Evolutionary conservation across 768 basidiomycete species (phyloP), one percentile per base, ranked within the genome.

Genomic region (Lepiota venenata): DNA sequence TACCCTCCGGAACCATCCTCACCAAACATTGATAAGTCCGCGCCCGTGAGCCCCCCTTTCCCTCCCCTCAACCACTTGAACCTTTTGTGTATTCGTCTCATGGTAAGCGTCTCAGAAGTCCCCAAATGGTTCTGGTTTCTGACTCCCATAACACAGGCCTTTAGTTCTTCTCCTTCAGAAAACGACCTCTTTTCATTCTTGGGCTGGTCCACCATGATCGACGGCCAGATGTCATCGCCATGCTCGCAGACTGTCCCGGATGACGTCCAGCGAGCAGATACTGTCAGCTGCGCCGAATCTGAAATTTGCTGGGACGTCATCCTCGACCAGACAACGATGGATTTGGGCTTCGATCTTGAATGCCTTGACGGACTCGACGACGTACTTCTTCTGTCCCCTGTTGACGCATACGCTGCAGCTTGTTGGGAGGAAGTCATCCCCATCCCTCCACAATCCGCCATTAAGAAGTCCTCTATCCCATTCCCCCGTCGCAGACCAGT

Each of bases 331-430:
- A 73, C 72, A 15, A 70, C 70, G 1, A 62, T 73, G 25, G 66
- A 69, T 11, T 60, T 71, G 45, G 72, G 66, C 9, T 73, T 75
- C 50, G 70, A 76, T 61, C 35, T 61, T 32, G 66, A 69, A 45
- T 72, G 71, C 56, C 59, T 76, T 22, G 65, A 71, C 20, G 74
- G 74, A 7, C 65, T 76, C 11, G 74, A 74, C 39, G 67, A 71
- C 48, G 58, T 63, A 15, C 66, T 75, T 18, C 61, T 74, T 8
- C 66, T 68, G 42, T 66, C 65, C 20, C 75, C 75, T 2, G 54
- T 56, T 16, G 68, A 70, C 20, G 69, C 73, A 10, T 75, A 71
- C 53, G 63, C 69, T 5, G 66, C 71, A 12, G 56, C 65, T n/a
- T 74, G 72, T 56, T 75, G 73, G 74, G 60, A 63, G 32, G 62